phyloP scores from a whole-genome alignment of 2,329 filamentous ascomycete genomes.

The Aspergillus sp. region DNA sequence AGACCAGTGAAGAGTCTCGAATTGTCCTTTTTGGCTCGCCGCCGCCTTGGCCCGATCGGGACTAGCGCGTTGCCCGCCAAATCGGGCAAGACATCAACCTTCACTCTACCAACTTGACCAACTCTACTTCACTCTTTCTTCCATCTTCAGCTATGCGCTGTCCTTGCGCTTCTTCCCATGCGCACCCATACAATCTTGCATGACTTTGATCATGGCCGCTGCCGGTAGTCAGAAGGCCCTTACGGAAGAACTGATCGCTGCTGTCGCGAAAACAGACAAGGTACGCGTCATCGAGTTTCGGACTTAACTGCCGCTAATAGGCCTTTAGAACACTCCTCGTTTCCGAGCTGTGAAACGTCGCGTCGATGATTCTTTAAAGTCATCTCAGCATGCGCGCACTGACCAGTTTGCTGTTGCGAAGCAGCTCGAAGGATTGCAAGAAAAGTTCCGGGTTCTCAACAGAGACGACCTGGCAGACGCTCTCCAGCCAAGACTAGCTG shows the following conservation, averaged over 20 bases:
- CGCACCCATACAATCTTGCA: neutral
- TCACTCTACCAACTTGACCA: neutral
- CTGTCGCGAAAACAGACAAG: conserved; percentile 55
- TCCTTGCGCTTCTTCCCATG: neutral
- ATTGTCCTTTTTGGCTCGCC: conserved; percentile 7
- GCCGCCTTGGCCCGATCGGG: conserved; percentile 25
- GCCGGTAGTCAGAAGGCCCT: conserved; percentile 63
- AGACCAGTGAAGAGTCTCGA: neutral
- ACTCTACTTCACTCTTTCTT: neutral
- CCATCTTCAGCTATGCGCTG: conserved; percentile 4
- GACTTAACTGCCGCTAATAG: conserved; percentile 11
- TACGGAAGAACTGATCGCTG: conserved; percentile 69
- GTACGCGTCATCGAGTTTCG: conserved; percentile 37
- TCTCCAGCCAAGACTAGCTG: conserved; percentile 58
- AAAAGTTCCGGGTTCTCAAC: conserved; percentile 79
- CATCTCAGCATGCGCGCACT: conserved; percentile 59
- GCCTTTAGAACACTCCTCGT: conserved; percentile 28
- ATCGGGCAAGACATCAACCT: conserved; percentile 10
- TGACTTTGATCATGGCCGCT: conserved; percentile 62
- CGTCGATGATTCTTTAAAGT: conserved; percentile 34
- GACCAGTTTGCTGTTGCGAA: conserved; percentile 73
- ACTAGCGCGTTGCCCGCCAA: conserved; percentile 23
- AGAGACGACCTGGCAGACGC: conserved; percentile 77
- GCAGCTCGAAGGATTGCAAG: conserved; percentile 70
- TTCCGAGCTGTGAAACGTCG: conserved; percentile 32